Evolutionary conservation across 768 basidiomycete genomes (phyloP).

Genomic region (Daedaleopsis sinensis): DNA sequence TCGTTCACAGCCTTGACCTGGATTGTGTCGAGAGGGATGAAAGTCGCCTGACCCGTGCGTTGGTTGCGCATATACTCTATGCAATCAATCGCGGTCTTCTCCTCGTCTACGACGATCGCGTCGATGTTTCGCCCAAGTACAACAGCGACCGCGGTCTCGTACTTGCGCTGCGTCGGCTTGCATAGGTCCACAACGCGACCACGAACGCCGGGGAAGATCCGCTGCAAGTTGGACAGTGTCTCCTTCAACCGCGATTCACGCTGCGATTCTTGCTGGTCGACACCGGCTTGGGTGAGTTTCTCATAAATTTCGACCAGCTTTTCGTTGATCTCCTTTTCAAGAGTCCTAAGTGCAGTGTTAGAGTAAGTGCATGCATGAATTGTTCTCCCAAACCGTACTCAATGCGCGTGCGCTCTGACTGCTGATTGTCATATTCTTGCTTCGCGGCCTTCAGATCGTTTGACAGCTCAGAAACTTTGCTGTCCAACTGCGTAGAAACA

Average conservation of each 20-base stretch:
- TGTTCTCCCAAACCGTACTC: constrained; percentile 48
- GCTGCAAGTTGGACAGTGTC: constrained; percentile 78
- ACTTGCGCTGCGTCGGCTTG: constrained; percentile 91
- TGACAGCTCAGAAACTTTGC: constrained; percentile 57
- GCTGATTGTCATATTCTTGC: constrained; percentile 83
- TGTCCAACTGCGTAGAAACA: constrained; percentile 52
- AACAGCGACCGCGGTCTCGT: constrained; percentile 88
- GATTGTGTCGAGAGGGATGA: constrained; percentile 98
- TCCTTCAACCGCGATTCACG: constrained; percentile 85
- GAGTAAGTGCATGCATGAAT: too few species aligned
- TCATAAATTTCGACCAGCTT: constrained; percentile 82
- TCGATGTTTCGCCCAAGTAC: constrained; percentile 95
- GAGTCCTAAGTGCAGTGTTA: constrained; percentile 56
- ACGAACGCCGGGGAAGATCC: constrained; percentile 92
- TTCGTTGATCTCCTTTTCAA: constrained; percentile 91
- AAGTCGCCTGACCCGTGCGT: constrained; percentile 94
- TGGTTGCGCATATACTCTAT: constrained; percentile 98
- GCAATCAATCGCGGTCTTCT: constrained; percentile 96
- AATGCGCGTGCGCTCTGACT: constrained; percentile 81
- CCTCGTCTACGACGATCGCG: constrained; percentile 94
- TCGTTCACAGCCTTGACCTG: constrained; percentile 93
- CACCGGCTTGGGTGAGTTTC: constrained; percentile 87
- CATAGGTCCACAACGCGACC: constrained; percentile 94
- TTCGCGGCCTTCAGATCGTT: constrained; percentile 64
- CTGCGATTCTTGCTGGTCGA: constrained; percentile 86